Evolutionary conservation across 106 monocot genomes (phyloP), one percentile per base, ranked within the genome.

Genomic region (Apostasia ramifera): DNA sequence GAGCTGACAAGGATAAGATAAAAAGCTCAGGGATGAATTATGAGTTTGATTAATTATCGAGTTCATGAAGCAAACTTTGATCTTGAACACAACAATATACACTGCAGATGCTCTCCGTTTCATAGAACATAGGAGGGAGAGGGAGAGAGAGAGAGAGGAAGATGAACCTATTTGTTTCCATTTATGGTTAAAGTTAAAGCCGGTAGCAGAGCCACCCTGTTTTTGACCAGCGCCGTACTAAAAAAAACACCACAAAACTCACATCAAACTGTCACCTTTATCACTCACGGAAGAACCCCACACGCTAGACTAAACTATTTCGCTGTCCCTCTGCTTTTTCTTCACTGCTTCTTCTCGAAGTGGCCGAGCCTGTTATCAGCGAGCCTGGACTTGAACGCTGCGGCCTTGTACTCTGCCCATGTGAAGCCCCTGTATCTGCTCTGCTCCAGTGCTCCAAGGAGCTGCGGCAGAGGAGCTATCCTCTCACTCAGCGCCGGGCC

Each of bases 341-440:
- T 60, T 63, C 14, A 47, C 6, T 65, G 47, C 11, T 15, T 13
- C 61, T 50, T 57, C 81, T 83, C 75, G 61, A 88, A 88, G 15
- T 49, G 72, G 0, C 40, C 67, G 3, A 90, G 82, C 67, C 85
- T 73, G 77, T 86, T 71, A 55, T 90, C 85, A 8, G 79, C 78
- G 26, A 90, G 77, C 67, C 72, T 90, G 43, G 83, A 73, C 45
- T 66, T 71, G 71, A 76, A 78, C n/a, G 85, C 90, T 47, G 80
- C 71, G 6, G 44, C 67, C 78, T 90, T 90, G 81, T 83, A 90
- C 74, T 90, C 90, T 11, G 52, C 47, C 90, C 90, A 90, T 41
- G 90, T 90, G 83, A 86, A 81, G 74, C 81, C 90, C 66, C 75
- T 76, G 76, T 90, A 90, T 55, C 49, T 72, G 59, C 76, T 76